Conservation (phyloP, 164 flowering plant genomes). For the Echeveria elegans region DNA sequence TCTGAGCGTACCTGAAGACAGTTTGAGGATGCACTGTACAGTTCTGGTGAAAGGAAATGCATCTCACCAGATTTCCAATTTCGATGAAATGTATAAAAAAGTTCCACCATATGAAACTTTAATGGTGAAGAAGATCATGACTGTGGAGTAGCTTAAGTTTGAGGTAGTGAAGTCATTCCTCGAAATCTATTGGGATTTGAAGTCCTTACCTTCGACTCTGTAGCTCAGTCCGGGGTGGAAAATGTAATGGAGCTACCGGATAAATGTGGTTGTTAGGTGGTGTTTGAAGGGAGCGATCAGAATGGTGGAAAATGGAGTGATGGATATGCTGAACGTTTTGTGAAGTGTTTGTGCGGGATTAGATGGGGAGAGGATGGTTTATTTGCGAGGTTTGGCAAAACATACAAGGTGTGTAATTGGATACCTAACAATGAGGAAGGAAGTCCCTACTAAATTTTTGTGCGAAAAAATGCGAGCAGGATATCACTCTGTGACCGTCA, state of each 20-base stretch:
- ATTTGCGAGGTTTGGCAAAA: slow-evolving; percentile 85
- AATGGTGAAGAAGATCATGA: slow-evolving; percentile 32
- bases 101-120: slow-evolving; percentile 53
- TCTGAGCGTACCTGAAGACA: slow-evolving; percentile 16
- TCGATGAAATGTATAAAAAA: slow-evolving; percentile 12
- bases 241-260: slow-evolving; percentile 29
- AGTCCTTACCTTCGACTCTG: slow-evolving; percentile 29
- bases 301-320: background rate
- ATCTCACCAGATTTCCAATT: slow-evolving; percentile 2
- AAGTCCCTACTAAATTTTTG: slow-evolving; percentile 57
- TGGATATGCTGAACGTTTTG: slow-evolving; percentile 12
- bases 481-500: slow-evolving; percentile 43
- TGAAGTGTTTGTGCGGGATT: slow-evolving; percentile 76
- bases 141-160: slow-evolving; percentile 44
- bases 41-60: slow-evolving; percentile 19
- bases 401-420: slow-evolving; percentile 64
- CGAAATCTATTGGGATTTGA: slow-evolving; percentile 60
- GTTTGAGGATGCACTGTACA: slow-evolving; percentile 38
- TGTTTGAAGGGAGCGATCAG: slow-evolving; percentile 28
- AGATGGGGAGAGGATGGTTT: slow-evolving; percentile 73
- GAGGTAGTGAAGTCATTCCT: slow-evolving; percentile 53
- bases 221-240: slow-evolving; percentile 32
- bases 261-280: slow-evolving; percentile 27
- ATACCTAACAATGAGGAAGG: slow-evolving; percentile 41
- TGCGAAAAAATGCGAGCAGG: slow-evolving; percentile 70